These are phyloP conservation scores for Sporobolomyces pararoseus DNA, from an alignment of 768 basidiomycete genomes.

Conservation along the genomic window DNA sequence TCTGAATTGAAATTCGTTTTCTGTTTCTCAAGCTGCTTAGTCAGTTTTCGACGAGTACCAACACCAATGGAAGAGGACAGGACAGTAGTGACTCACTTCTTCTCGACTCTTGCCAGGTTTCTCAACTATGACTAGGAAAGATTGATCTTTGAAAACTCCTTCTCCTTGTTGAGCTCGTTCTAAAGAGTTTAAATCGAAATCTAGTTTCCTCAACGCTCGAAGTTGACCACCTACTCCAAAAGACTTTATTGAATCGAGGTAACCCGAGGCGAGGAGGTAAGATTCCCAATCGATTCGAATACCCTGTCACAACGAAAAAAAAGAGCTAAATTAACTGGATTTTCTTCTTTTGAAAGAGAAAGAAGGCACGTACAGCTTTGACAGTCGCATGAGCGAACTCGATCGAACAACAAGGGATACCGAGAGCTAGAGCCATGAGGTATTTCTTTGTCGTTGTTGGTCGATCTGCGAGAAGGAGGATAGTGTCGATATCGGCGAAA, in stretches of 20 bases:
- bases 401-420: slow-evolving; percentile 67
- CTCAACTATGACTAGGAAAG: slow-evolving; percentile 56
- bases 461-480: slow-evolving; percentile 50
- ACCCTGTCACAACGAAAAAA: slow-evolving; percentile 36
- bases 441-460: slow-evolving; percentile 71
- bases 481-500: slow-evolving; percentile 27
- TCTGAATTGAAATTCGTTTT: neutral
- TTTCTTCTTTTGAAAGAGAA: neutral
- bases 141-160: slow-evolving; percentile 52
- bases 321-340: neutral
- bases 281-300: slow-evolving; percentile 58
- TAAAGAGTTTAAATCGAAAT: slow-evolving; percentile 56
- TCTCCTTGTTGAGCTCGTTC: slow-evolving; percentile 45
- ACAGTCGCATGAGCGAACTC: slow-evolving; percentile 34
- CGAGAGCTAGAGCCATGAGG: slow-evolving; percentile 74
- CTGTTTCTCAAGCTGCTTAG: neutral
- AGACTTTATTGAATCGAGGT: slow-evolving; percentile 49
- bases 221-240: slow-evolving; percentile 24
- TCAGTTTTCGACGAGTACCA: neutral
- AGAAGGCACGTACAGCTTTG: slow-evolving; percentile 54
- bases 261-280: slow-evolving; percentile 60
- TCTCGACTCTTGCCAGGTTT: slow-evolving; percentile 38
- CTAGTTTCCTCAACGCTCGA: slow-evolving; percentile 54
- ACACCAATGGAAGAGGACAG: neutral
- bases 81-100: slow-evolving; percentile 33